Base-by-base conservation (phyloP, 179 eudicot genomes). In the Patellifolia procumbens region DNA sequence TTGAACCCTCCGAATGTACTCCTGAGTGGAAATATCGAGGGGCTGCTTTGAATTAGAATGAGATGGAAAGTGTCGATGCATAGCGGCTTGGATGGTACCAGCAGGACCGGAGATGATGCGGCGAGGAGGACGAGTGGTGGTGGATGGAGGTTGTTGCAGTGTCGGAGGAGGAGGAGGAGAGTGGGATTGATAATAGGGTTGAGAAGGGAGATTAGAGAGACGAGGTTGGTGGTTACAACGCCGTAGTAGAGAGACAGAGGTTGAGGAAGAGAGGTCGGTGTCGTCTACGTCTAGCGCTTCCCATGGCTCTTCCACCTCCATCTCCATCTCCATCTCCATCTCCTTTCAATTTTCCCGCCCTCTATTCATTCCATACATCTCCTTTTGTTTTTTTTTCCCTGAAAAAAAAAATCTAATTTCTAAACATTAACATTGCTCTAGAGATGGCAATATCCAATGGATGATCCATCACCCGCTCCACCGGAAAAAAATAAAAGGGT, bases 51-150 rank as follows among this genome's bases (percentile, higher is more conserved):
- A 10, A 19, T 45, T 20, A 39, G 7, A 39, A 39, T 65, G 7
- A 17, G 22, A n/a, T 32, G 9, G 52, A 46, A 64, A 56, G 59
- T 74, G 84, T 5, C 90, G 86, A 43, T 79, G 88, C 91, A 92
- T 89, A 8, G 93, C 94, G 39, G 91, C 79, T 65, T 89, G 89
- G 34, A 91, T 82, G 31, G 87, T 84, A 11, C 88, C 90, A 22
- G 94, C 97, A n/a, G 93, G 91, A 16, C 97, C 96, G 5, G 97
- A 91, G 59, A 92, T 92, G 6, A 48, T 70, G 66, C 72, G 72
- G 56, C 43, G 83, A 29, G 62, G 55, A 39, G 61, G 61, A 2
- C 60, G 17, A 9, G 37, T 37, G 72, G 65, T 20, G 75, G 68
- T 6, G 31, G 73, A 7, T 45, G 77, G 31, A 1, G 55, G 32